A percentile compares a stretch with the other conserved stretches of the same genome.
phyloP scores from a whole-genome alignment of 2,329 filamentous ascomycete species.

The Botrytis cinerea region DNA sequence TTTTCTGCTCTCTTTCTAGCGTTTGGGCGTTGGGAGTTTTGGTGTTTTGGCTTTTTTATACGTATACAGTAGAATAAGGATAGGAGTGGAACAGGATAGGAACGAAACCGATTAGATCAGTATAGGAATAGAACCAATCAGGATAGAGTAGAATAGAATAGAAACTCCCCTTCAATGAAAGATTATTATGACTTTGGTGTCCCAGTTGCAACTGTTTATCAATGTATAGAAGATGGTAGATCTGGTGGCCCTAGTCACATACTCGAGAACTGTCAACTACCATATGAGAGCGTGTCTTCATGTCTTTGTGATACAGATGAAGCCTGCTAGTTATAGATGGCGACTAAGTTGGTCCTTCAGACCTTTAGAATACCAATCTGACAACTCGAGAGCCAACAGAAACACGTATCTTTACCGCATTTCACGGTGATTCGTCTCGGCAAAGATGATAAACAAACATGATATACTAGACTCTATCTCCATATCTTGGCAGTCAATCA shows the following conservation, averaged over 20 bases:
- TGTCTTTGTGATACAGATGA: background rate
- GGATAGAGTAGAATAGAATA: background rate
- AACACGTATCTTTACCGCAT: background rate
- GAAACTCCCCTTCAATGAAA: background rate
- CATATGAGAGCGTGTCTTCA: background rate
- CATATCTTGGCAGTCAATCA: background rate
- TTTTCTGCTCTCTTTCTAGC: background rate
- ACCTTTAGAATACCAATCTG: rapidly evolving
- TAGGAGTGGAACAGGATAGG: background rate
- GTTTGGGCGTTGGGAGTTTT: background rate
- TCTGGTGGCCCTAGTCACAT: background rate
- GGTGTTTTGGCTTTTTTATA: background rate
- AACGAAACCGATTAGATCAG: too few relatives aligned
- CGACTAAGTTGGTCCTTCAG: background rate
- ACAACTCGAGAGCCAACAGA: background rate
- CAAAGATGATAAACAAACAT: background rate
- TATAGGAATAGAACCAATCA: background rate
- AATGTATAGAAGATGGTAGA: background rate
- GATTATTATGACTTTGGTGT: background rate
- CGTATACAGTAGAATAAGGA: background rate
- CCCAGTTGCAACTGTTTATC: background rate
- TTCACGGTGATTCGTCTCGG: background rate
- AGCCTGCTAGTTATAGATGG: background rate
- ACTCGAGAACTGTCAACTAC: background rate
- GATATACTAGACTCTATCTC: background rate